Evolutionary conservation across 257 asterid genomes (phyloP).

Genomic region (Solanum infundibuliforme): DNA sequence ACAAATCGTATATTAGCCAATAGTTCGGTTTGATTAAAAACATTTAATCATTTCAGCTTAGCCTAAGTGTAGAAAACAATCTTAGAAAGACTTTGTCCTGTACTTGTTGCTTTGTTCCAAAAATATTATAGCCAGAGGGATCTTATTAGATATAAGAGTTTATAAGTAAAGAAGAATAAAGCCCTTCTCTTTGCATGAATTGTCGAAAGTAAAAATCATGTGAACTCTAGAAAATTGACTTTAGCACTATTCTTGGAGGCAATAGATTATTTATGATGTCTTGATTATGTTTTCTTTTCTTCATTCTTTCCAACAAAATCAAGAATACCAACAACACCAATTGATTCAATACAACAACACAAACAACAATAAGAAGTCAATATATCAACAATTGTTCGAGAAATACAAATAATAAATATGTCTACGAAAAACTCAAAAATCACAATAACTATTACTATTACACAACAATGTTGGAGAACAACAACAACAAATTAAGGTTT

Average conservation of each 20-base stretch:
- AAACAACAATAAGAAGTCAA: background rate
- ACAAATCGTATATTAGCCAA: background rate
- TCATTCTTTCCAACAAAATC: background rate
- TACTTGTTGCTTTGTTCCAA: background rate
- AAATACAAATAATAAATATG: background rate
- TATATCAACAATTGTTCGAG: background rate
- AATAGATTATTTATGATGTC: background rate
- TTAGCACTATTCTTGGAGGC: background rate
- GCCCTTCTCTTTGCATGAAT: background rate
- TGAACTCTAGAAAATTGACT: background rate
- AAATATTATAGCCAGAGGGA: background rate
- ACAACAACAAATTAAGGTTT: background rate
- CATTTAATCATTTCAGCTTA: background rate
- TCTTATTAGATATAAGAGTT: background rate
- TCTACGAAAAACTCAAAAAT: background rate
- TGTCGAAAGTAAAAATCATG: background rate
- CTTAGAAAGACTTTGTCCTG: background rate
- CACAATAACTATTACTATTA: background rate
- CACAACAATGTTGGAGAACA: background rate
- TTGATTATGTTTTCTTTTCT: background rate
- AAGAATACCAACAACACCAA: background rate
- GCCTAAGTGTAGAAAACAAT: background rate
- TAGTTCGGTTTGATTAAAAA: background rate
- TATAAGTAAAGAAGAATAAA: background rate
- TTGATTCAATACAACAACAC: background rate